Evolutionary conservation across 1,284 basidiomycete species (phyloP).

Genomic region (Phlebopus sp.): DNA sequence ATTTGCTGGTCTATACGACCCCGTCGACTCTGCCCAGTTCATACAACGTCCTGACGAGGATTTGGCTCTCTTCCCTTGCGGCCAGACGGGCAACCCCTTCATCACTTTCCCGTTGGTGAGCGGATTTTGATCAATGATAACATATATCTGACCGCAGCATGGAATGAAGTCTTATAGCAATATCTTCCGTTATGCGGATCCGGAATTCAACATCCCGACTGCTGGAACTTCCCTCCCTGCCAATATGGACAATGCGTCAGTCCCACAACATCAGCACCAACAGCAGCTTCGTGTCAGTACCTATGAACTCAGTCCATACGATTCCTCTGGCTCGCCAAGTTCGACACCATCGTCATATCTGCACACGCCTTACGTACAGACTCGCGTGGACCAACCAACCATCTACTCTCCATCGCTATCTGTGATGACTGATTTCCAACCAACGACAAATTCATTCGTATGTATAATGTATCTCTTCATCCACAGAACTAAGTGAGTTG

Average conservation of each 20-base stretch:
- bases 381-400: not conserved
- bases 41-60: no score
- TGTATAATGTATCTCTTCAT: conserved; percentile 3
- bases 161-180: no score
- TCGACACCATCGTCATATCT: conserved; percentile 24
- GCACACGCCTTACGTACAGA: conserved; percentile 14
- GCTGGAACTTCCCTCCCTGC: not conserved
- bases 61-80: no score
- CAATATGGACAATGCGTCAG: not conserved
- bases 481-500: not conserved
- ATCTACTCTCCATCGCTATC: conserved; percentile 16
- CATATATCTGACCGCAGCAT: no score
- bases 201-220: not conserved
- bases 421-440: conserved; percentile 6
- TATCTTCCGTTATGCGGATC: not conserved
- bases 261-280: conserved; percentile 8
- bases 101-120: no score
- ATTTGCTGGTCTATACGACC: conserved; percentile 6
- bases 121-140: no score
- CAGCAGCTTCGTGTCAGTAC: conserved; percentile 22
- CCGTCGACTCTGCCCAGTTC: not conserved
- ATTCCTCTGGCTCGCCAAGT: conserved; percentile 11
- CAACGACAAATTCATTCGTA: conserved; percentile 8
- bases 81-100: no score
- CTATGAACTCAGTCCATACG: conserved; percentile 2